Evolutionary conservation across 257 asterid species (phyloP).

Genomic region (Petunia secreta): DNA sequence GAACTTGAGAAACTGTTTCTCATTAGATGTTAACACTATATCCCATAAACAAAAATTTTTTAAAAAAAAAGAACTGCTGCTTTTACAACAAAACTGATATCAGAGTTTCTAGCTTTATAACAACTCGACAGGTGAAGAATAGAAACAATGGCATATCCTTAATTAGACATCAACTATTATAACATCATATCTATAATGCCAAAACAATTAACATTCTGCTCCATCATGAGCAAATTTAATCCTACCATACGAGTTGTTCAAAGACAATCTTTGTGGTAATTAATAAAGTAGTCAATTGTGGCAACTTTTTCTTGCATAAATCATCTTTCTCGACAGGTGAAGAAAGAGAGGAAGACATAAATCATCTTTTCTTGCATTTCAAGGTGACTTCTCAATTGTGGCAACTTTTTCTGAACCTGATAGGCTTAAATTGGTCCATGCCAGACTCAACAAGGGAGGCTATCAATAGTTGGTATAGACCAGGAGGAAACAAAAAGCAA

Average conservation of each 20-base stretch:
- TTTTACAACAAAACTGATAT: not conserved
- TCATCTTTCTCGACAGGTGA: no score
- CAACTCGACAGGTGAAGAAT: conserved; percentile 10
- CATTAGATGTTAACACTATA: not conserved
- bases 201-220: not conserved
- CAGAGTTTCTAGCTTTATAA: not conserved
- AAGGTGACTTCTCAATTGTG: no score
- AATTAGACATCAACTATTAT: not conserved
- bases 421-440: no score
- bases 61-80: not conserved
- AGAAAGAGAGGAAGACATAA: no score
- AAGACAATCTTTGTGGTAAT: not conserved
- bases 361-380: no score
- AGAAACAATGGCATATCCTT: not conserved
- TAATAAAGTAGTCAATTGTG: no score
- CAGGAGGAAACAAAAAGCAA: no score
- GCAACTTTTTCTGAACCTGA: no score
- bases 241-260: not conserved
- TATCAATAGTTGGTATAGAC: no score
- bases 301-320: no score
- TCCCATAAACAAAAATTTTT: not conserved
- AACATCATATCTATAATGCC: not conserved
- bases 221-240: not conserved
- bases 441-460: no score
- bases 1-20: not conserved